phyloP scores from a whole-genome alignment of 352 stramenopile species.

The Labyrinthula sp. region DNA sequence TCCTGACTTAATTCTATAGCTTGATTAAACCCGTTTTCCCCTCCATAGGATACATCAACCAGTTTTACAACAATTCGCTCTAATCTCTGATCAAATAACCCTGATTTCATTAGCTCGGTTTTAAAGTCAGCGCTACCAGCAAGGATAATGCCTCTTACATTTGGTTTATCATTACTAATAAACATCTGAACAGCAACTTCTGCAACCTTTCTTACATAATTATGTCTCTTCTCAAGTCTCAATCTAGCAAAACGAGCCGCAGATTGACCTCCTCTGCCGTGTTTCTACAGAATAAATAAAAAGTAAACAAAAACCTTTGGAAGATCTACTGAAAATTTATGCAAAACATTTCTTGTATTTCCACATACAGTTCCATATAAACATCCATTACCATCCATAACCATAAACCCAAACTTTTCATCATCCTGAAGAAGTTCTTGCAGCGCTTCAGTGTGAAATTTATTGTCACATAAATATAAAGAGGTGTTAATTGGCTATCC shows the following conservation, averaged over 20 bases:
- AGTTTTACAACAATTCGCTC: conserved; percentile 89
- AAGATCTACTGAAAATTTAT: conserved; percentile 60
- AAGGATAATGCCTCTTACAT: conserved; percentile 88
- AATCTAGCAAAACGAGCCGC: conserved; percentile 96
- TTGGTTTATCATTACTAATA: conserved; percentile 88
- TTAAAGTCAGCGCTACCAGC: conserved; percentile 98
- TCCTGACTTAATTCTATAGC: conserved; percentile 92
- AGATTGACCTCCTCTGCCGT: conserved; percentile 94
- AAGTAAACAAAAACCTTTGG: no score
- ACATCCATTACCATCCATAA: conserved; percentile 98
- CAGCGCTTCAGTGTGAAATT: conserved; percentile 94
- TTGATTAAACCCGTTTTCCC: conserved; percentile 98
- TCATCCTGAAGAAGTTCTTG: conserved; percentile 95
- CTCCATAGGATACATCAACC: conserved; percentile 97
- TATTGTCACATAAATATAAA: conserved; percentile 99
- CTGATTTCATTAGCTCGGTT: conserved; percentile 72
- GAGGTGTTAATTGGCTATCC: conserved; percentile 99
- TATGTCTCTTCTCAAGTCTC: conserved; percentile 96
- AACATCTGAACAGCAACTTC: conserved; percentile 93
- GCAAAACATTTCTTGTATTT: conserved; percentile 48
- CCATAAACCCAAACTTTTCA: conserved; percentile 95
- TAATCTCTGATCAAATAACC: conserved; percentile 89
- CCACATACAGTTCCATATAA: conserved; percentile 90
- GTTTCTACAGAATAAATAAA: no score
- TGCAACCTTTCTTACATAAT: conserved; percentile 96